These are phyloP conservation scores for Saposhnikovia divaricata DNA, from an alignment of 129 eudicot species.

Conservation along the genomic window DNA sequence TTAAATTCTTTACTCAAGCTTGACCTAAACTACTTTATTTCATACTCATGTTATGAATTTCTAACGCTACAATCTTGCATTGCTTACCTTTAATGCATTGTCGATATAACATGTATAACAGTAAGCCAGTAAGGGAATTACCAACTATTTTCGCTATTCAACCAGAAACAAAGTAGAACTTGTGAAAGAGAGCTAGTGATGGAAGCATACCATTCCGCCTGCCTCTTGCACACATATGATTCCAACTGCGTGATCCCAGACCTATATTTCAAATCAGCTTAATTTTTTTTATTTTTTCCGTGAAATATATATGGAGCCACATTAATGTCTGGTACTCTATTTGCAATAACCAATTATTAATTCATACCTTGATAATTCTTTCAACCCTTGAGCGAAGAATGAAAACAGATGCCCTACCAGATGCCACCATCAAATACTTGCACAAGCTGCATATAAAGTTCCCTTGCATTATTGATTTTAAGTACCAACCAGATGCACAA, in stretches of 20 bases:
- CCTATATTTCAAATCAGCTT: constrained; percentile 32
- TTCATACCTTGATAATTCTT: constrained; percentile 52
- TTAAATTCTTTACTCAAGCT: neutral
- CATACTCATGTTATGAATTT: neutral
- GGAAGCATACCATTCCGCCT: constrained; percentile 76
- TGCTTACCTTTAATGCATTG: neutral
- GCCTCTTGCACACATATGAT: constrained; percentile 91
- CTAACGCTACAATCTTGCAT: neutral
- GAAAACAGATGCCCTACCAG: constrained; percentile 85
- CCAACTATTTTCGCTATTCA: neutral
- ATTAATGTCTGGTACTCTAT: constrained; percentile 4
- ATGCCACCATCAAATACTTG: constrained; percentile 88
- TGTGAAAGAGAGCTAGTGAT: neutral
- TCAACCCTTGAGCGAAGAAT: constrained; percentile 50
- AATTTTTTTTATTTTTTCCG: neutral
- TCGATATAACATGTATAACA: neutral
- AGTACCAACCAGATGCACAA: neutral
- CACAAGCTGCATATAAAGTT: constrained; percentile 46
- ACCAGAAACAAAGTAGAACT: neutral
- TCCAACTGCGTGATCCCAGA: constrained; percentile 97
- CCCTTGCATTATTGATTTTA: neutral
- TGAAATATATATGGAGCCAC: neutral
- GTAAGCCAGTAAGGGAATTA: neutral
- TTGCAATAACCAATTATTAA: neutral
- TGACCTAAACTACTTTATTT: neutral